phyloP scores from a whole-genome alignment of 768 basidiomycete species.

The Tremella mesenterica region DNA sequence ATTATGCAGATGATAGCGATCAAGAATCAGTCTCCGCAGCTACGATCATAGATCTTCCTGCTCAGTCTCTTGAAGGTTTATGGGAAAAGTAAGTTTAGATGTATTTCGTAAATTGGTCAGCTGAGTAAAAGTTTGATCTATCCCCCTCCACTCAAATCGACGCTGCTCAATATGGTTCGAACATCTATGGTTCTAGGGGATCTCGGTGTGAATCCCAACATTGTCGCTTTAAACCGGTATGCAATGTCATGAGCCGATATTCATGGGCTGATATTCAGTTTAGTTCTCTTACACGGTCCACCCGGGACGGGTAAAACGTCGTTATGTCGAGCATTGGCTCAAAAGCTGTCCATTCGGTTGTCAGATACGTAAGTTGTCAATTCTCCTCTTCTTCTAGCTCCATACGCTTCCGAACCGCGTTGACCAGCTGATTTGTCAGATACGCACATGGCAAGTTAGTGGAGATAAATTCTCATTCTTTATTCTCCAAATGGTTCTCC shows the following conservation, averaged over 20 bases:
- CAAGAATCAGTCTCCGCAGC: conserved; percentile 79
- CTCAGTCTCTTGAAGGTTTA: conserved; percentile 71
- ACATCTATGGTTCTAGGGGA: conserved; percentile 89
- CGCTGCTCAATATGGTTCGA: conserved; percentile 86
- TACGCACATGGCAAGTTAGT: conserved; percentile 79
- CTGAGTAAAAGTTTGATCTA: conserved; percentile 60
- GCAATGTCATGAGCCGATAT: not conserved
- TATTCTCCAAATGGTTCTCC: conserved; percentile 98
- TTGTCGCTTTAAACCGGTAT: conserved; percentile 86
- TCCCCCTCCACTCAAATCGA: conserved; percentile 67
- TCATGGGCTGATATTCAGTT: conserved; percentile 41
- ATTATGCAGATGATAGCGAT: conserved; percentile 49
- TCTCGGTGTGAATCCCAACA: conserved; percentile 52
- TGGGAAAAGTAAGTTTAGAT: conserved; percentile 55
- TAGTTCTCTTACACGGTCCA: conserved; percentile 88
- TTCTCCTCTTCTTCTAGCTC: not conserved
- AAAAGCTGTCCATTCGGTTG: conserved; percentile 85
- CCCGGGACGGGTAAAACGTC: conserved; percentile 98
- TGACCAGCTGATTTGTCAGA: conserved; percentile 46
- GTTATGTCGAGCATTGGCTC: conserved; percentile 84
- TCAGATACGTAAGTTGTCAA: conserved; percentile 59
- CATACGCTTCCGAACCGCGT: not conserved
- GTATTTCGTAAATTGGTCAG: not conserved
- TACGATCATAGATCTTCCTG: conserved; percentile 79
- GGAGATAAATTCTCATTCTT: conserved; percentile 95